A percentile compares a stretch with the other conserved stretches of the same genome.
These are phyloP conservation scores for Phaeosphaeria sp. DNA, from an alignment of 2,329 filamentous ascomycete species.

Conservation along the genomic window DNA sequence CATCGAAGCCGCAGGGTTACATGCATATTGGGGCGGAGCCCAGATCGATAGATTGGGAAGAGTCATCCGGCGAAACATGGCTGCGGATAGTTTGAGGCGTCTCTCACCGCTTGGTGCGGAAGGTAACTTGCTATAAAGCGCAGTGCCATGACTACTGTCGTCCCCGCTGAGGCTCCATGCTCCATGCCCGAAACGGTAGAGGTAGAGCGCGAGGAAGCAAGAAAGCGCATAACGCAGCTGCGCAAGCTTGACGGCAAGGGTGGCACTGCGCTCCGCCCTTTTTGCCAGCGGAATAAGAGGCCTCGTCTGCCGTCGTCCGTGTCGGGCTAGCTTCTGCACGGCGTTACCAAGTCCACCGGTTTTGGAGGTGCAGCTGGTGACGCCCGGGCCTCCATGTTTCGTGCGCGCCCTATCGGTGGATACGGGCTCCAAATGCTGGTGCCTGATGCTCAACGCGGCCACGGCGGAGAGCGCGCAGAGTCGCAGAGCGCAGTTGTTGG, in stretches of 20 bases:
- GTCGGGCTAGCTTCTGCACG: slow-evolving; percentile 26
- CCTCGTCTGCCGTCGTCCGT: slow-evolving; percentile 19
- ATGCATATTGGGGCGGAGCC: neutral
- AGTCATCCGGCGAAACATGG: slow-evolving; percentile 2
- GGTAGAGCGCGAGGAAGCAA: neutral
- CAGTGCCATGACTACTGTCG: neutral
- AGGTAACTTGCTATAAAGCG: neutral
- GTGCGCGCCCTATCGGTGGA: slow-evolving; percentile 35
- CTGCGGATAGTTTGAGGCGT: neutral
- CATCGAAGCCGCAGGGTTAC: neutral
- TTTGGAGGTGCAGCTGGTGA: slow-evolving; percentile 19
- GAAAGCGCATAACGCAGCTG: neutral
- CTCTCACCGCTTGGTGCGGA: slow-evolving; percentile 19
- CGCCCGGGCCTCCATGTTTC: slow-evolving; percentile 24
- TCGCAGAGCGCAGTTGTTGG: neutral
- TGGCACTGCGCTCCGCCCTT: slow-evolving; percentile 36
- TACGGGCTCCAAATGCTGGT: slow-evolving; percentile 17
- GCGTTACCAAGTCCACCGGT: slow-evolving; percentile 36
- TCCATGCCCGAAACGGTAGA: neutral
- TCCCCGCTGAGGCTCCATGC: neutral
- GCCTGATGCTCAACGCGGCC: slow-evolving; percentile 12
- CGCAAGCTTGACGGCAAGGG: slow-evolving; percentile 26
- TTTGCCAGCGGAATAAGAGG: slow-evolving; percentile 26
- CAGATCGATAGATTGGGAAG: slow-evolving; percentile 1
- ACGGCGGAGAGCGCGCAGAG: neutral